Percentiles rank a stretch among this genome's conserved stretches.
These are phyloP conservation scores for Vachellia pachyceras DNA, from an alignment of 306 rosid genomes.

Conservation along the genomic window DNA sequence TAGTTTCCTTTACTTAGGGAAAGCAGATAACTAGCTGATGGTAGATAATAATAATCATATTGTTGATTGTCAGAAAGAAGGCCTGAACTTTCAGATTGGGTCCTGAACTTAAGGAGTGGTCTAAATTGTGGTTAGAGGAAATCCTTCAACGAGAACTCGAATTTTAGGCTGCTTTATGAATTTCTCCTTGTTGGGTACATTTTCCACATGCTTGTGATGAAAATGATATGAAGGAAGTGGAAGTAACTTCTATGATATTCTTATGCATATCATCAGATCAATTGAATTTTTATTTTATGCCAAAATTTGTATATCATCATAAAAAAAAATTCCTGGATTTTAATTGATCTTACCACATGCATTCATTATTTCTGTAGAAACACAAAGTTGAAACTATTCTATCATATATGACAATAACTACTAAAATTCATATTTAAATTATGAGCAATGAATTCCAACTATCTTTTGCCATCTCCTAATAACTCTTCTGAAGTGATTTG, in stretches of 20 bases:
- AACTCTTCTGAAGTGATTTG: too few species aligned
- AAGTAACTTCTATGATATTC: not conserved
- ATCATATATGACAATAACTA: not conserved
- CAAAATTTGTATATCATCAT: too few species aligned
- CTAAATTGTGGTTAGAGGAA: conserved; percentile 54
- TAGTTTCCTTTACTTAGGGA: not conserved
- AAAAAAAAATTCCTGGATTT: too few species aligned
- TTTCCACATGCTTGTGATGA: not conserved
- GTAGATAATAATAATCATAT: not conserved
- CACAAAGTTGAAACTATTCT: not conserved
- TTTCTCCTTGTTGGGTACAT: not conserved
- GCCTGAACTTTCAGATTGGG: conserved; percentile 63
- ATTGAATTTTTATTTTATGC: not conserved
- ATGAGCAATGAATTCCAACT: not conserved
- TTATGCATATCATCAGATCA: not conserved
- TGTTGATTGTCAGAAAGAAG: conserved; percentile 25
- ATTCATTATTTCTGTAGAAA: too few species aligned
- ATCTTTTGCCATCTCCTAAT: not conserved
- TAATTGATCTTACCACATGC: too few species aligned
- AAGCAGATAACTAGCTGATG: not conserved
- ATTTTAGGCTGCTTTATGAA: not conserved
- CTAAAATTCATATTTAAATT: not conserved
- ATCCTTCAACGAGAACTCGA: conserved; percentile 46
- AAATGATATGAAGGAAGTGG: not conserved
- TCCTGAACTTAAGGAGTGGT: conserved; percentile 70